Percentiles rank a stretch among this genome's conserved stretches.
Conservation (phyloP, 495 filamentous ascomycete genomes). For the Glutinoglossum americanum region DNA sequence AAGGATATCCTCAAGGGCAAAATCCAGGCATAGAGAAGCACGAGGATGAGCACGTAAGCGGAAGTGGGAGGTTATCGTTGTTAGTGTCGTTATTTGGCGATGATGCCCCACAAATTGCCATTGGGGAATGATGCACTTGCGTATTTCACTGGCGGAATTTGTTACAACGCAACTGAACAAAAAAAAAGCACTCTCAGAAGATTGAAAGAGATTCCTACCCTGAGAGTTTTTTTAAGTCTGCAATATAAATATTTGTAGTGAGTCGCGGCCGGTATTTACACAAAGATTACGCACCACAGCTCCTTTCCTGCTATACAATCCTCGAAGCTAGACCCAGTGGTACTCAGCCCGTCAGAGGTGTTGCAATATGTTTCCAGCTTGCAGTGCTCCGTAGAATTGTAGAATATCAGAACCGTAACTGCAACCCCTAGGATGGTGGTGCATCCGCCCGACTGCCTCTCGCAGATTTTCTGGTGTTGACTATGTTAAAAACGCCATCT, state of each 20-base stretch:
- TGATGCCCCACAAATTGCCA: background rate
- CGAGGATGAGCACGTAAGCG: background rate
- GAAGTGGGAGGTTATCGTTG: background rate
- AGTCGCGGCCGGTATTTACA: background rate
- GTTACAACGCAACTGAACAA: too few species aligned
- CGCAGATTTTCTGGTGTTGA: background rate
- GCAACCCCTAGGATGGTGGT: background rate
- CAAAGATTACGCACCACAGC: background rate
- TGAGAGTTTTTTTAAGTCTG: background rate
- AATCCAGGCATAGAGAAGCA: slow-evolving; percentile 21
- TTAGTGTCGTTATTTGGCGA: background rate
- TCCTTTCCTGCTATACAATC: background rate
- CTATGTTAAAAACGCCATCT: background rate
- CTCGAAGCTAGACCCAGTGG: background rate
- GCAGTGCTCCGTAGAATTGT: background rate
- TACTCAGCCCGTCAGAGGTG: background rate
- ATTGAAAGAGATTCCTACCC: background rate
- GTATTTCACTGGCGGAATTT: too few species aligned
- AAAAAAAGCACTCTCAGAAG: background rate
- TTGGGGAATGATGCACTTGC: background rate
- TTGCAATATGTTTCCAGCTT: background rate
- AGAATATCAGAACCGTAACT: background rate
- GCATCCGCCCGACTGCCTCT: background rate
- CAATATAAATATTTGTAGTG: background rate
- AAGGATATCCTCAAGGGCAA: slow-evolving; percentile 81